phyloP scores from a whole-genome alignment of 345 rosid species.

The Ceriops decandra region DNA sequence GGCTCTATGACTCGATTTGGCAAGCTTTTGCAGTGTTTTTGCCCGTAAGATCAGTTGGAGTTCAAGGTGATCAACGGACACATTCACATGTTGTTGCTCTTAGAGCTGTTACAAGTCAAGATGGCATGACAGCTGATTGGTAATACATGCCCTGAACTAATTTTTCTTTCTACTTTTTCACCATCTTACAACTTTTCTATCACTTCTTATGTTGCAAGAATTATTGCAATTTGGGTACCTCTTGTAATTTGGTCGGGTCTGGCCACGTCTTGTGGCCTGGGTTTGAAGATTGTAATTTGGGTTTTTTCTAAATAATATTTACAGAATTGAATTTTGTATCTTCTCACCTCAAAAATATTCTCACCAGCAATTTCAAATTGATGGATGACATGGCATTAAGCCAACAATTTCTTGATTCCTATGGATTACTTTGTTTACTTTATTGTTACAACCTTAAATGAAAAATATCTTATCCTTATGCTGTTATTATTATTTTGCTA shows the following conservation, averaged over 20 bases:
- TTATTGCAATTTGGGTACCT: no score
- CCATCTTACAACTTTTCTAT: neutral
- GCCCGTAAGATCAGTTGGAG: slow-evolving; percentile 94
- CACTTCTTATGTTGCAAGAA: no score
- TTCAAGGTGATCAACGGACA: slow-evolving; percentile 99
- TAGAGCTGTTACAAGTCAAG: slow-evolving; percentile 98
- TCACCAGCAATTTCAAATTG: neutral
- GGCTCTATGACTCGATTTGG: slow-evolving; percentile 91
- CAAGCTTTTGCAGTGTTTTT: slow-evolving; percentile 99
- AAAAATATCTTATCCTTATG: neutral
- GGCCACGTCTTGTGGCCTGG: no score
- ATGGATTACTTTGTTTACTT: neutral
- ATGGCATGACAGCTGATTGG: slow-evolving; percentile 99
- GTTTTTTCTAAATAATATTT: no score
- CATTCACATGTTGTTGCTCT: slow-evolving; percentile 99
- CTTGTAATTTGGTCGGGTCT: no score
- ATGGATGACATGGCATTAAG: neutral
- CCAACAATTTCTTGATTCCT: no score
- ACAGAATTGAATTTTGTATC: neutral
- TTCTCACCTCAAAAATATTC: neutral
- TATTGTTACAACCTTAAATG: neutral
- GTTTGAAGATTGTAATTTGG: no score
- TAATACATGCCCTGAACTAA: slow-evolving; percentile 22
- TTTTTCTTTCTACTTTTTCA: neutral
- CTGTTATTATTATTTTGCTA: no score